Evolutionary conservation across 2,329 filamentous ascomycete species (phyloP), one percentile per base, ranked within the genome.

Genomic region (Ophiocordyceps sinensis): DNA sequence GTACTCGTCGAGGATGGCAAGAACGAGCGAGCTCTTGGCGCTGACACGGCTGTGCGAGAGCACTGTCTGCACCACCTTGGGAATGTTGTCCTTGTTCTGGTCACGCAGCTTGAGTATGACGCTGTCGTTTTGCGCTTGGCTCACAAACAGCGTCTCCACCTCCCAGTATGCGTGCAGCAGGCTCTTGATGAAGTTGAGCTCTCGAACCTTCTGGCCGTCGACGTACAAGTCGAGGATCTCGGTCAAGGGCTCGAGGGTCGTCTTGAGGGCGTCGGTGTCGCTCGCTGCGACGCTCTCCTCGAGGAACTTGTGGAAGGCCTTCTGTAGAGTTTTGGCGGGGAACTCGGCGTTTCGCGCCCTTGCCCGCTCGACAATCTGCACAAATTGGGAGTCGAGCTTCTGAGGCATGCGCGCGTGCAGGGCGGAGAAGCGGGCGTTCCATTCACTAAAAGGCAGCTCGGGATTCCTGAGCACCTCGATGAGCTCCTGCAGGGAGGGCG

Each of bases 361-460:
- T 35, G 87, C 78, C 45, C 84, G 81, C 44, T 96, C 89, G 40
- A 96, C 82, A 36, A 93, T 81, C 53, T 91, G 84, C 12, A 80
- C 78, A 49, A 98, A 81, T 48, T 77, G 79, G 19, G 77, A 62
- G 52, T 95, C 88, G 28, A 98, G 78, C 66, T 89, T 95, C 58
- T 89, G 82, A 0, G 91, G 91, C 84, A 96, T 98, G 53, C 91
- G 84, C 7, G 88, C 85, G 63, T 96, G 89, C n/a, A 98, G 75
- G 19, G 91, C 91, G 38, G 91, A 94, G 51, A 94, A 91, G 57
- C 96, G 87, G 6, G 89, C 84, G 47, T 83, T 87, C 85, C 89
- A 98, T 63, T 98, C 87, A 60, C 89, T 87, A 59, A 91, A 98
- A 1, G 91, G 91, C 47, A 98, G 74, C 54, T 95, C 88, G 1